A percentile compares a stretch with the other conserved stretches of the same genome.
phyloP scores from a whole-genome alignment of 176 grass and related monocot genomes.

The Guadua angustifolia region DNA sequence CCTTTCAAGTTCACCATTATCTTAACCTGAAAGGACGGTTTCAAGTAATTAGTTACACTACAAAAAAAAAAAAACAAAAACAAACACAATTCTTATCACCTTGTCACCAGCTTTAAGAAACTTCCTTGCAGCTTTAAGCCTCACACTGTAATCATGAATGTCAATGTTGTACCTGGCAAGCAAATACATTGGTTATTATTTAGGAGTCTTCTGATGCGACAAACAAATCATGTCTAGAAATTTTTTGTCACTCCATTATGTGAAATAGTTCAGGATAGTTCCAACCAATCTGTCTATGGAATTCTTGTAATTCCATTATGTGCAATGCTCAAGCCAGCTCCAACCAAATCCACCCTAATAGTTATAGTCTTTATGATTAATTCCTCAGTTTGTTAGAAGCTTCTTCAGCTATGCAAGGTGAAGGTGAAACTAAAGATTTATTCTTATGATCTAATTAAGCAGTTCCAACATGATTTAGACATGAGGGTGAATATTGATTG shows the following conservation, averaged over 20 bases:
- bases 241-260: not conserved
- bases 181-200: conserved; percentile 29
- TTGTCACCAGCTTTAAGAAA: conserved; percentile 98
- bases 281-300: not conserved
- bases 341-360: not conserved
- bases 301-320: not conserved
- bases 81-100: conserved; percentile 46
- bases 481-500: not conserved
- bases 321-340: not conserved
- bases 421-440: conserved; percentile 9
- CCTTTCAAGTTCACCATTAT: conserved; percentile 93
- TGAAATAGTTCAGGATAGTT: conserved; percentile 1
- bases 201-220: conserved; percentile 2
- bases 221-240: conserved; percentile 9
- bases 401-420: conserved; percentile 15
- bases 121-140: conserved; percentile 77
- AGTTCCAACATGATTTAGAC: not conserved
- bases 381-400: not conserved
- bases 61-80: conserved; percentile 1
- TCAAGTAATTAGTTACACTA: conserved; percentile 33
- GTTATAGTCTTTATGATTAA: not conserved
- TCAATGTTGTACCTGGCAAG: conserved; percentile 88
- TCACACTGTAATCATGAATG: conserved; percentile 84
- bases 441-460: not conserved
- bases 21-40: conserved; percentile 67